phyloP scores from a whole-genome alignment of 2,329 filamentous ascomycete genomes.

The Fusarium goolgardi region DNA sequence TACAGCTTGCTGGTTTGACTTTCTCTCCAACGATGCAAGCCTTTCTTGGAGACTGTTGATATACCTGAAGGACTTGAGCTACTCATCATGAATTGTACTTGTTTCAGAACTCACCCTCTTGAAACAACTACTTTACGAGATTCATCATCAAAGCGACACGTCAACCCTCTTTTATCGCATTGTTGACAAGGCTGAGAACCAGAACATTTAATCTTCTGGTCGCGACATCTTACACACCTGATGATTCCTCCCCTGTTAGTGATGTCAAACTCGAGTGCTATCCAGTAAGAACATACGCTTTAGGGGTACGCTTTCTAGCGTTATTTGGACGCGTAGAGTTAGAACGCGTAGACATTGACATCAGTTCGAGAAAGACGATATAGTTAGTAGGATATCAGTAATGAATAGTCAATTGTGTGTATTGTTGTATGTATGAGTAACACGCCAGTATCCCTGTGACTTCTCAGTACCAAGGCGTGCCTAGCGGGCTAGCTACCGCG shows the following conservation, averaged over 20 bases:
- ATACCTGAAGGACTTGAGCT: slow-evolving; percentile 14
- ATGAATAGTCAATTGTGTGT: slow-evolving; percentile 3
- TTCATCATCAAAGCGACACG: slow-evolving; percentile 32
- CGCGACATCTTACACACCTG: slow-evolving; percentile 37
- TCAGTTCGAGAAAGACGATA: neutral
- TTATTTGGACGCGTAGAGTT: slow-evolving; percentile 18
- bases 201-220: slow-evolving; percentile 39
- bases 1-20: neutral
- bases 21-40: slow-evolving; percentile 18
- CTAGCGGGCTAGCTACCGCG: slow-evolving; percentile 4
- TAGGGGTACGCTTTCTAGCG: slow-evolving; percentile 32
- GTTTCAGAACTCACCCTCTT: slow-evolving; percentile 9
- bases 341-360: slow-evolving; percentile 25
- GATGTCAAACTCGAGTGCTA: neutral
- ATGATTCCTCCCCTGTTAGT: neutral
- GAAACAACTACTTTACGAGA: slow-evolving; percentile 36
- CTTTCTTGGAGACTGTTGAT: slow-evolving; percentile 32
- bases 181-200: slow-evolving; percentile 33
- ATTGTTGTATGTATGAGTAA: slow-evolving; percentile 14
- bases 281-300: slow-evolving; percentile 25
- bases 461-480: neutral
- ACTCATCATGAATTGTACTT: too few species aligned
- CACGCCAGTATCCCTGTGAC: neutral
- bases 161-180: slow-evolving; percentile 27
- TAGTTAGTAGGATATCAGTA: neutral